Percentiles rank a stretch among this genome's conserved stretches.
Conservation (phyloP, 2,329 filamentous ascomycete species). For the Coniochaeta sp. region DNA sequence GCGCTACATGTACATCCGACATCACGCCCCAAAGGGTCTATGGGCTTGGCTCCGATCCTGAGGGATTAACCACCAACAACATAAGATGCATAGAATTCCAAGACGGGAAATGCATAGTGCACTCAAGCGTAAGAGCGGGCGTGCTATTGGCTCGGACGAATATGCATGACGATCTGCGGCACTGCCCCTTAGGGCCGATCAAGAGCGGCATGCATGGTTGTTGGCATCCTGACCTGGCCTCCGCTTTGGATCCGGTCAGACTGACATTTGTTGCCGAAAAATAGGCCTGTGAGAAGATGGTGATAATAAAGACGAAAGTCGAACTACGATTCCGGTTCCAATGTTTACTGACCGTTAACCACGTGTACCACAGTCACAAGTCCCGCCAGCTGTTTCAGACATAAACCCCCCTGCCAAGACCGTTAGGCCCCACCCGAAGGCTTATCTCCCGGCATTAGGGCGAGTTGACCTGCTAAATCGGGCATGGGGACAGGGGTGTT, state of each 20-base stretch:
- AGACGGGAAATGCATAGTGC: conserved; percentile 1
- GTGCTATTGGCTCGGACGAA: background rate
- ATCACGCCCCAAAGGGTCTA: too few species aligned
- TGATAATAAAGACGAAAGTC: too few species aligned
- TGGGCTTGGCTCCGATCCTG: background rate
- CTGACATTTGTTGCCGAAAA: too few species aligned
- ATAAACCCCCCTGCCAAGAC: background rate
- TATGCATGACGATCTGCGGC: background rate
- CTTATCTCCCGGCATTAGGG: conserved; percentile 1
- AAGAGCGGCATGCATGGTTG: background rate
- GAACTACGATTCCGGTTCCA: too few species aligned
- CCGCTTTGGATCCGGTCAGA: too few species aligned
- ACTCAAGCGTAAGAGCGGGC: background rate
- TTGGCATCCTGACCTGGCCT: too few species aligned
- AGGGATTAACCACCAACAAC: background rate
- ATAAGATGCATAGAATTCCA: background rate
- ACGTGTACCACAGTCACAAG: too few species aligned
- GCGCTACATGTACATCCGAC: too few species aligned
- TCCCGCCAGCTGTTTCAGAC: conserved; percentile 2
- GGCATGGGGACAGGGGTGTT: background rate
- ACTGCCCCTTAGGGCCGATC: background rate
- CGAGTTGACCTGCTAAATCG: conserved; percentile 3
- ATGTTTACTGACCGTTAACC: too few species aligned
- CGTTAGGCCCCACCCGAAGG: background rate
- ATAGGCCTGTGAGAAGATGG: too few species aligned